Conservation (phyloP, 2,329 filamentous ascomycete species). For the Juglanconis juglandina region DNA sequence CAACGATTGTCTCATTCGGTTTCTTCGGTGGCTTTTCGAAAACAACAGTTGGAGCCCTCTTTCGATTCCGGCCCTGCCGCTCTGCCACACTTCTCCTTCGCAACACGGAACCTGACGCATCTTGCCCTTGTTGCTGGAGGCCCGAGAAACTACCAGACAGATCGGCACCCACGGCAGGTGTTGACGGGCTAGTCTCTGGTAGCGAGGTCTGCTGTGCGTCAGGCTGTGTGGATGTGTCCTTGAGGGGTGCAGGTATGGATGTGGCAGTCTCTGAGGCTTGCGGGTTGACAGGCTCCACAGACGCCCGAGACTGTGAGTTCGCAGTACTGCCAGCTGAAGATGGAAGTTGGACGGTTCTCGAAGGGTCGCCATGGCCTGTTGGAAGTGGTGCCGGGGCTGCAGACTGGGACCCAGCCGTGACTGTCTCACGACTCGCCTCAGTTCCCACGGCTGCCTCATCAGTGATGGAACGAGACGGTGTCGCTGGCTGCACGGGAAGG, state of each 20-base stretch:
- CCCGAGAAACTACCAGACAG: not conserved
- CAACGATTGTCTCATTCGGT: constrained; percentile 44
- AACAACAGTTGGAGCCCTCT: constrained; percentile 69
- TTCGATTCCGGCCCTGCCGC: constrained; percentile 37
- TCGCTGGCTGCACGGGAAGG: not conserved
- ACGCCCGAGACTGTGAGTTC: not conserved
- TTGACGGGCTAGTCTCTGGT: not conserved
- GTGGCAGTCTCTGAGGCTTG: not conserved
- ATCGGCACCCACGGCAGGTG: not conserved
- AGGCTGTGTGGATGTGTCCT: not conserved
- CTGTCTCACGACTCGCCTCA: not conserved
- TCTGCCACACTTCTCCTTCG: constrained; percentile 11
- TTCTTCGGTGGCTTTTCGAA: constrained; percentile 66
- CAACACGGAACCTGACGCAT: not conserved
- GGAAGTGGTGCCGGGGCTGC: not conserved
- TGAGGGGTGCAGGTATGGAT: not conserved
- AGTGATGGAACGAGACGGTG: not conserved
- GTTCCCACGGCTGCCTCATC: not conserved
- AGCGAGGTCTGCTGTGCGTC: not conserved
- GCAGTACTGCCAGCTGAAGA: not conserved
- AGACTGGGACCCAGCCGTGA: not conserved
- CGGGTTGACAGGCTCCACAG: not conserved
- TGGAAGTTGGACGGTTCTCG: not conserved
- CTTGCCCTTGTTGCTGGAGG: not conserved
- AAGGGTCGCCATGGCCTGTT: not conserved